These are phyloP conservation scores for Sphaerulina musiva DNA, from an alignment of 2,329 filamentous ascomycete species.

Conservation along the genomic window DNA sequence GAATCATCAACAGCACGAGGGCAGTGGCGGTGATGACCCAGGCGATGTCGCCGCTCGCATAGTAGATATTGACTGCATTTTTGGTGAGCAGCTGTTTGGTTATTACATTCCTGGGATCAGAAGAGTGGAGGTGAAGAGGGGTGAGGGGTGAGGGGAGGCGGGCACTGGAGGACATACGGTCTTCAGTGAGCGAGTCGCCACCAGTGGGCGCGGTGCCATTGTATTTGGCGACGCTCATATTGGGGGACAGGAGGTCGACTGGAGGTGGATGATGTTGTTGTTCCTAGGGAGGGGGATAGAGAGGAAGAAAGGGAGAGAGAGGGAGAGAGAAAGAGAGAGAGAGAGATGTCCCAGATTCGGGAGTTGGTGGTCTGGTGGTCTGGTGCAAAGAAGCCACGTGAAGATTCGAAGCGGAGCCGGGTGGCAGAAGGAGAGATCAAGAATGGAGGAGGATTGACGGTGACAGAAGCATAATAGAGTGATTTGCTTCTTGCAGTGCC, in stretches of 20 bases:
- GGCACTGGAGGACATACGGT: slow-evolving; percentile 35
- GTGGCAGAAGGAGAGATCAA: too few species aligned
- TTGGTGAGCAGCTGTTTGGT: background rate
- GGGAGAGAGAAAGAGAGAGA: too few species aligned
- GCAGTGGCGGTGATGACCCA: slow-evolving; percentile 65
- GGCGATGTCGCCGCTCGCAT: slow-evolving; percentile 76
- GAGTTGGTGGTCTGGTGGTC: too few species aligned
- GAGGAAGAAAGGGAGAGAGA: too few species aligned
- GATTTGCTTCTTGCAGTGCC: background rate
- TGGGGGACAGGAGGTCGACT: too few species aligned
- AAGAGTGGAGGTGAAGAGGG: background rate
- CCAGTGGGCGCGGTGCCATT: slow-evolving; percentile 60
- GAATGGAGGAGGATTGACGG: background rate
- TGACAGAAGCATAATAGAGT: background rate
- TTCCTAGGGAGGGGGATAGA: too few species aligned
- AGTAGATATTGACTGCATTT: slow-evolving; percentile 65
- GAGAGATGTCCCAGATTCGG: too few species aligned
- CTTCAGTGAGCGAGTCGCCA: slow-evolving; percentile 58
- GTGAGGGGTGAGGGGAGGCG: too few species aligned
- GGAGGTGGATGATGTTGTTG: background rate
- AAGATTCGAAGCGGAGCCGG: too few species aligned
- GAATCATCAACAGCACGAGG: slow-evolving; percentile 85
- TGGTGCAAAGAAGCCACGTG: too few species aligned
- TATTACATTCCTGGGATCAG: background rate
- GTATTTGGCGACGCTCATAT: slow-evolving; percentile 37